Base-by-base conservation (phyloP, 352 stramenopile species). In the Globisporangium ultimum region DNA sequence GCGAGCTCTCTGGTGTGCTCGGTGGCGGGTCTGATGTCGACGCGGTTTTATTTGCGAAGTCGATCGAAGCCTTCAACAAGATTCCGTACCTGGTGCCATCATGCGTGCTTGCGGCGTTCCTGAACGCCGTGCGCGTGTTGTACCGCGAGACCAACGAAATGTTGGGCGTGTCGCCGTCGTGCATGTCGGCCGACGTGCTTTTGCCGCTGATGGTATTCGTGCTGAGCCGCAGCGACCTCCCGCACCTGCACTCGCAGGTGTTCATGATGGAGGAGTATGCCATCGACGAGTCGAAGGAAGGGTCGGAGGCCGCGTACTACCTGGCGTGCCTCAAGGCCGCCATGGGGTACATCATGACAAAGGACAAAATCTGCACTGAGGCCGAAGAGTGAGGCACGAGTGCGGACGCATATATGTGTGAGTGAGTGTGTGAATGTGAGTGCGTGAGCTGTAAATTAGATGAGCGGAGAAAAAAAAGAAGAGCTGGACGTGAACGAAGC, bases 291-390 rank as follows among this genome's bases (percentile, higher is more conserved):
- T 78, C 73, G 24, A 67, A 85, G 58, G 78, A 87, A 38, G 84
- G 84, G 21, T 89, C 80, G 2, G 84, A 94, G 67, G 78, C 84
- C 12, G 82, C 82, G 41, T 94, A 94, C 62, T 94, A 94, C 62
- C 50, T 94, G 48, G 84, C 84, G 42, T 90, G 84, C 18, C 66
- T 92, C 24, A 80, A 94, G 56, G 78, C 84, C 20, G 82, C 84
- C 38, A 81, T 91, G 65, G 74, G 80, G 50, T 91, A 91, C 78
- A 87, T 91, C 57, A 88, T 86, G 72, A 77, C 60, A 0, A 60
- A 61, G 48, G 42, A 63, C 21, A 5, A 22, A n/a, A 42, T 24
- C 28, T 17, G 15, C 18, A 36, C 28, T 36, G 28, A 36, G 28
- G 28, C 28, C 28, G 28, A 32, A 32, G 24, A 36, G 28, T 36